Evolutionary conservation across 106 monocot genomes (phyloP).

Genomic region (Gastrodia elata): DNA sequence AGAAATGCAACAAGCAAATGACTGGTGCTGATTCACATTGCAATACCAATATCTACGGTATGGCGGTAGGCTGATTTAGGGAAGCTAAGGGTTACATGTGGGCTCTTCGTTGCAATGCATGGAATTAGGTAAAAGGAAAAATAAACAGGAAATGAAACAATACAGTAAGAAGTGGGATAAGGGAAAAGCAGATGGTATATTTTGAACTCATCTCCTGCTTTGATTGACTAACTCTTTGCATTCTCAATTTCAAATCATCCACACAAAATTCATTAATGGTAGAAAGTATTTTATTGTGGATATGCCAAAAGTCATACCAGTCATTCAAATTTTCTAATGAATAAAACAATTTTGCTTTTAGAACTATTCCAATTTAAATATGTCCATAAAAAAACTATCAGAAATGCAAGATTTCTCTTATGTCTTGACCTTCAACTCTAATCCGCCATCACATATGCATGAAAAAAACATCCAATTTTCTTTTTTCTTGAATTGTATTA

Average conservation of each 20-base stretch:
- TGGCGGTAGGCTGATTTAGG: no score
- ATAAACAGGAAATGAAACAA: no score
- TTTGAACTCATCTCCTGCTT: no score
- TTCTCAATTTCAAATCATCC: no score
- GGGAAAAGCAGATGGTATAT: no score
- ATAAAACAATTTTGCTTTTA: not conserved
- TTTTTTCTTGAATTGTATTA: not conserved
- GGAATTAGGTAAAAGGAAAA: no score
- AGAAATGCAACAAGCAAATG: not conserved
- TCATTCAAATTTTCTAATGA: not conserved
- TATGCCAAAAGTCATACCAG: not conserved
- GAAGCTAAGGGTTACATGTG: no score
- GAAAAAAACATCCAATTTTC: not conserved
- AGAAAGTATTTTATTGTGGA: no score
- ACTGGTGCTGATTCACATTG: not conserved
- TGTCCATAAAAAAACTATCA: not conserved
- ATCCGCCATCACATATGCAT: not conserved
- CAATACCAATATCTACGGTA: not conserved
- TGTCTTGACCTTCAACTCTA: not conserved
- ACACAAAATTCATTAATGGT: not conserved
- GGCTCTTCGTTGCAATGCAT: no score
- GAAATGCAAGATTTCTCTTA: not conserved
- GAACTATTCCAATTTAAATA: not conserved
- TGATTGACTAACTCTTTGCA: no score
- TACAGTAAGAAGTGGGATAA: no score